A percentile compares a stretch with the other conserved stretches of the same genome.
phyloP scores from a whole-genome alignment of 2,329 filamentous ascomycete genomes.

The Fusarium sp. region DNA sequence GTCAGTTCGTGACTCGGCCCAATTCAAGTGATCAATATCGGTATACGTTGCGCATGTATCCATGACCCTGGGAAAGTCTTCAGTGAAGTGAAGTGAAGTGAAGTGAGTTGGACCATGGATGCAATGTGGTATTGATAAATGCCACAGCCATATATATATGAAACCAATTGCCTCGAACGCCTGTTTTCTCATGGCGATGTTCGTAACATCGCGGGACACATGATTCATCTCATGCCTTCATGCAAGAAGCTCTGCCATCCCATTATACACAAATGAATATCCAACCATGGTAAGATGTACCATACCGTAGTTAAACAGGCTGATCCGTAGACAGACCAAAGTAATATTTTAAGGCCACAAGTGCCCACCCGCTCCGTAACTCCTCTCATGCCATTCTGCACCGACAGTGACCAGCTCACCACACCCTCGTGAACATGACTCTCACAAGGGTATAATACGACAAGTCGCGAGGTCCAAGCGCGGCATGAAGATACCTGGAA shows the following conservation, averaged over 20 bases:
- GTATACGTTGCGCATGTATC: neutral
- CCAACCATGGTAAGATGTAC: slow-evolving; percentile 13
- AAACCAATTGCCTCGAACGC: slow-evolving; percentile 19
- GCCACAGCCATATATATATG: slow-evolving; percentile 13
- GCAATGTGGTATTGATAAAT: slow-evolving; percentile 9
- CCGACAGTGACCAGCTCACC: neutral
- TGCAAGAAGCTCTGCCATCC: slow-evolving; percentile 21
- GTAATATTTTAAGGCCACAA: neutral
- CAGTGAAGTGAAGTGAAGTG: neutral
- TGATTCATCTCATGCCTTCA: slow-evolving; percentile 20
- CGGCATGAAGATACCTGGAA: neutral
- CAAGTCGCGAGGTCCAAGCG: neutral
- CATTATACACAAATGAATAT: slow-evolving; percentile 20
- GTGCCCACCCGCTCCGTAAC: neutral
- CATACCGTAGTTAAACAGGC: slow-evolving; percentile 11
- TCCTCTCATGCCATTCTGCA: neutral
- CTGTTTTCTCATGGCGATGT: slow-evolving; percentile 19
- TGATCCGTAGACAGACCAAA: neutral
- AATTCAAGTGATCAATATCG: neutral
- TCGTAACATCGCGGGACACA: slow-evolving; percentile 17
- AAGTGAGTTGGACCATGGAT: neutral
- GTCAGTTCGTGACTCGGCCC: neutral
- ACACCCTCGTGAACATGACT: neutral
- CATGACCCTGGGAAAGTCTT: neutral
- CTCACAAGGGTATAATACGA: neutral